Evolutionary conservation across 2,329 filamentous ascomycete species (phyloP).

Genomic region (Trichoderma hamatum): DNA sequence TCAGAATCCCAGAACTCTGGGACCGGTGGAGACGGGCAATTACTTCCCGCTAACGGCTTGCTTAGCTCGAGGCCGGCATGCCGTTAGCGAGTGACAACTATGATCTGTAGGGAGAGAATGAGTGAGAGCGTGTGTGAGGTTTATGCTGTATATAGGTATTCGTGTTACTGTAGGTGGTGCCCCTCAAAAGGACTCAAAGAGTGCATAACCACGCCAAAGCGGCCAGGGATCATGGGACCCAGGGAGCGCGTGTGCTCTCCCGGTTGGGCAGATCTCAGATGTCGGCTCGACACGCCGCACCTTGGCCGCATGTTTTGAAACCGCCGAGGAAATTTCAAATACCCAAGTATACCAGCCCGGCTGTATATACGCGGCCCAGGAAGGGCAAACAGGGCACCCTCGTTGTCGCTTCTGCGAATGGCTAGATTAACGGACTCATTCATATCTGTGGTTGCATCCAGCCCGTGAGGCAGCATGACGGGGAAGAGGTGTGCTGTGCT

Average conservation of each 20-base stretch:
- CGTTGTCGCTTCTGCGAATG: neutral
- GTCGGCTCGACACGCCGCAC: constrained; percentile 3
- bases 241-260: constrained; percentile 11
- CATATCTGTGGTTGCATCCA: neutral
- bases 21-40: constrained; percentile 5
- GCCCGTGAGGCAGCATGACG: neutral
- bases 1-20: constrained; percentile 18
- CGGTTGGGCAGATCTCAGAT: constrained; percentile 16
- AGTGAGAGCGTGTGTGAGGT: neutral
- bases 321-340: neutral
- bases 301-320: neutral
- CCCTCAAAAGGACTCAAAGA: neutral
- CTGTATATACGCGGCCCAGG: neutral
- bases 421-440: neutral
- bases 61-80: neutral
- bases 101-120: neutral
- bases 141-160: neutral
- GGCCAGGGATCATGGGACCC: neutral
- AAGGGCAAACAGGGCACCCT: neutral
- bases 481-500: neutral
- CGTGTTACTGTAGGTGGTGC: neutral
- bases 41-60: neutral
- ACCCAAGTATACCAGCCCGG: neutral
- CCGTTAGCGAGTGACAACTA: neutral
- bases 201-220: neutral